phyloP scores from a whole-genome alignment of 2,329 filamentous ascomycete species.

The Trichoderma cornu-damae region DNA sequence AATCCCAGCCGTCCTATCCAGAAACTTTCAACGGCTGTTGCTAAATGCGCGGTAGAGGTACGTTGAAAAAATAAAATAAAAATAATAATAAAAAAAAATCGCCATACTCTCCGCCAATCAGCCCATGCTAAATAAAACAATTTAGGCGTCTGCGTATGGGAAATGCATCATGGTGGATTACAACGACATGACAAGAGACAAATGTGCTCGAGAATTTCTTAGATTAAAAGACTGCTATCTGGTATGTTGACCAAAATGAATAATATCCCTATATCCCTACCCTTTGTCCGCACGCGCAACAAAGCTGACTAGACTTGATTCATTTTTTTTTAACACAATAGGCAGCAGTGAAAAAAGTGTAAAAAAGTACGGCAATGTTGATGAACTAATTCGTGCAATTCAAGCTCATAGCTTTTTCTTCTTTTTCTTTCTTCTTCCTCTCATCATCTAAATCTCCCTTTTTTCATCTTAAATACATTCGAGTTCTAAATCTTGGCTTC shows the following conservation, averaged over 20 bases:
- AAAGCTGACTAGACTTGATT: neutral
- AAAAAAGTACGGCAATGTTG: neutral
- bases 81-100: too few species aligned
- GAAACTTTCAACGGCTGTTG: constrained; percentile 49
- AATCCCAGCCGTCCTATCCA: constrained; percentile 44
- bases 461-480: neutral
- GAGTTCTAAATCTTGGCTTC: neutral
- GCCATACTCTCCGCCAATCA: neutral
- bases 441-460: neutral
- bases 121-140: neutral
- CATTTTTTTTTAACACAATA: neutral
- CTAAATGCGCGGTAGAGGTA: constrained; percentile 53
- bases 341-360: constrained; percentile 9
- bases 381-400: constrained; percentile 19
- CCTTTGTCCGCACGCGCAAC: neutral
- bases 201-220: constrained; percentile 81
- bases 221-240: constrained; percentile 76
- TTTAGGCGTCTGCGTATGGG: constrained; percentile 76
- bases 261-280: too few species aligned
- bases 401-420: neutral
- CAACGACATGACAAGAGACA: constrained; percentile 83
- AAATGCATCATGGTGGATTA: constrained; percentile 90
- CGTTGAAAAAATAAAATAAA: too few species aligned
- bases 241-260: neutral
- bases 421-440: neutral